Evolutionary conservation across 768 basidiomycete species (phyloP).

Genomic region (Boletellus emodensis): DNA sequence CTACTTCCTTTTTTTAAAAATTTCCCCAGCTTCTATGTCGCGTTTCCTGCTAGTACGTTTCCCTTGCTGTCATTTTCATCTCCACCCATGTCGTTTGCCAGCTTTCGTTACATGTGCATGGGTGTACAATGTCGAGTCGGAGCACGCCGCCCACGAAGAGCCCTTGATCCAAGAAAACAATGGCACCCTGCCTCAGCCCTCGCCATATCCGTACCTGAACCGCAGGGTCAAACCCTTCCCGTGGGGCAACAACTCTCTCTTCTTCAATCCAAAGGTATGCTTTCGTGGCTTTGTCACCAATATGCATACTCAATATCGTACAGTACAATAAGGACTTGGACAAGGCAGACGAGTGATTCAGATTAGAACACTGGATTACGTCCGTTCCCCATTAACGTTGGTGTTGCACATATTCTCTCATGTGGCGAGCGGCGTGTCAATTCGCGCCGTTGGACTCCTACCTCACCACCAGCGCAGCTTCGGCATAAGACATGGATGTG

Average conservation of each 20-base stretch:
- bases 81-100: slow-evolving; percentile 11
- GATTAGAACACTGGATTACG: not conserved
- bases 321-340: slow-evolving; percentile 67
- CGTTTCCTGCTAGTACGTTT: slow-evolving; percentile 67
- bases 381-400: not conserved
- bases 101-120: slow-evolving; percentile 33
- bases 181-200: slow-evolving; percentile 65
- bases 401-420: not conserved
- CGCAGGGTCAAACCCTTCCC: slow-evolving; percentile 75
- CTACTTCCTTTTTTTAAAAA: slow-evolving; percentile 2
- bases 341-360: slow-evolving; percentile 23
- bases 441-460: not conserved
- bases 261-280: slow-evolving; percentile 73
- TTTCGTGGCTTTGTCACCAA: not conserved
- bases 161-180: slow-evolving; percentile 71
- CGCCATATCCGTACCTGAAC: slow-evolving; percentile 77
- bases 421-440: not conserved
- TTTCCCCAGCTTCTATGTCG: slow-evolving; percentile 60
- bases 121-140: slow-evolving; percentile 50
- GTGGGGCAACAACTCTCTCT: slow-evolving; percentile 80
- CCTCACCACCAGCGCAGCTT: not conserved
- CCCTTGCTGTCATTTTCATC: not conserved
- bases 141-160: slow-evolving; percentile 68
- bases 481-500: not conserved
- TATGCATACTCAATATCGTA: slow-evolving; percentile 3